phyloP scores from a whole-genome alignment of 306 rosid genomes.

The Quercus dentata region DNA sequence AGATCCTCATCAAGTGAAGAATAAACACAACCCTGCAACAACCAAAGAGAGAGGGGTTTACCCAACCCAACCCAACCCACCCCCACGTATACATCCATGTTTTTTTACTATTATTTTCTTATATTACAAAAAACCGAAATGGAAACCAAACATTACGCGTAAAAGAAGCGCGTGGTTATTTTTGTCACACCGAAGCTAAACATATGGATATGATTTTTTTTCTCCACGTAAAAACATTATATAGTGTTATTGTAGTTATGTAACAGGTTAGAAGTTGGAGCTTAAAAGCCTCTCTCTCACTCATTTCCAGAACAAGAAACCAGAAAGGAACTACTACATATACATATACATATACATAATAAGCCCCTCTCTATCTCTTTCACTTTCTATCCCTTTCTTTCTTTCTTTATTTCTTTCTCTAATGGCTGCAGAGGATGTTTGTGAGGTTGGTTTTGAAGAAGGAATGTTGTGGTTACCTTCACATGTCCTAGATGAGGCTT shows the following conservation, averaged over 20 bases:
- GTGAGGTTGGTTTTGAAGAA: constrained; percentile 50
- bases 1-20: constrained; percentile 22
- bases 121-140: too few species aligned
- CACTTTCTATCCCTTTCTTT: not conserved
- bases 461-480: constrained; percentile 63
- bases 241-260: constrained; percentile 58
- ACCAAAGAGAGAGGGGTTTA: constrained; percentile 41
- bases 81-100: constrained; percentile 3
- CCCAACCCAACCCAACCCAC: constrained; percentile 44
- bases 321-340: not conserved
- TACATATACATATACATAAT: not conserved
- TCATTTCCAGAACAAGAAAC: constrained; percentile 20
- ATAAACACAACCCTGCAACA: constrained; percentile 38
- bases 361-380: not conserved
- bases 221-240: constrained; percentile 25
- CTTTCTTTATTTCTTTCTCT: constrained; percentile 11
- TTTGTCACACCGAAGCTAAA: too few species aligned
- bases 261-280: constrained; percentile 60
- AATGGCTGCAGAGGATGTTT: constrained; percentile 43
- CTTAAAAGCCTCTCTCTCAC: constrained; percentile 36
- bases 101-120: not conserved
- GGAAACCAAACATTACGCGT: too few species aligned
- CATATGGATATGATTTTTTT: not conserved
- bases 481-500: constrained; percentile 46
- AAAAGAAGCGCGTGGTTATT: too few species aligned